Conservation (phyloP, 2,329 filamentous ascomycete species). For the Phaeosphaeria sp. region DNA sequence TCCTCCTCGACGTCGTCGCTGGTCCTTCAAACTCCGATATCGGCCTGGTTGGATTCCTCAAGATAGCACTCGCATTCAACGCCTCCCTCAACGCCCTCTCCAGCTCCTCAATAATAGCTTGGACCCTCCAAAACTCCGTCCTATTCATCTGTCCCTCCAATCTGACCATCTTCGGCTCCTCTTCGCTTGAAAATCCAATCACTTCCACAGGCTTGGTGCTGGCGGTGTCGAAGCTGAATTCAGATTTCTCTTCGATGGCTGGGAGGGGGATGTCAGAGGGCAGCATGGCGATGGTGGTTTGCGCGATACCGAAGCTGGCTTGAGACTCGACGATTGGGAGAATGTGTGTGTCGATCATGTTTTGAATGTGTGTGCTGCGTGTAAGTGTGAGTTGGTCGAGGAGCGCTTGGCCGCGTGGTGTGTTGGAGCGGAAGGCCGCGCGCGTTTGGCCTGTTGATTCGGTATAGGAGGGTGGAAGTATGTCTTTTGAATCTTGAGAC, state of each 20-base stretch:
- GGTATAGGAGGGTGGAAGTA: conserved; percentile 10
- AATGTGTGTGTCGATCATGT: conserved; percentile 49
- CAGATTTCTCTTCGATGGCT: conserved; percentile 29
- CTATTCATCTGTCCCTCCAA: conserved; percentile 50
- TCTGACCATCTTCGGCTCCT: conserved; percentile 48
- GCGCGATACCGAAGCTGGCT: conserved; percentile 50
- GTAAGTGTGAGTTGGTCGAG: conserved; percentile 47
- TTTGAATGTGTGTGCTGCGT: conserved; percentile 49
- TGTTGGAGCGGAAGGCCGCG: conserved; percentile 7
- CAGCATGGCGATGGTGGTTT: conserved; percentile 53
- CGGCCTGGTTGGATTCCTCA: conserved; percentile 6
- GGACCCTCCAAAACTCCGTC: conserved; percentile 53
- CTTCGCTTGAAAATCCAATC: conserved; percentile 49
- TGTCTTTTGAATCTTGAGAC: conserved; percentile 12
- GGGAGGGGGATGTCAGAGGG: conserved; percentile 50
- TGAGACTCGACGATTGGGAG: conserved; percentile 51
- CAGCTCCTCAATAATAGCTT: conserved; percentile 50
- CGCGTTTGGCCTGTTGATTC: conserved; percentile 11
- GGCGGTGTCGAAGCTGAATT: conserved; percentile 37
- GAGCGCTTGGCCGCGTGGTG: conserved; percentile 34
- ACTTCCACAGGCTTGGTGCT: conserved; percentile 38
- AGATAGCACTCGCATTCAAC: conserved; percentile 32
- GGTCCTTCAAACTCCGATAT: conserved; percentile 2
- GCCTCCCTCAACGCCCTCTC: conserved; percentile 40
- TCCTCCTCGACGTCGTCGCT: conserved; percentile 6